phyloP scores from a whole-genome alignment of 441 rosid genomes.

The Macaranga tanarius region DNA sequence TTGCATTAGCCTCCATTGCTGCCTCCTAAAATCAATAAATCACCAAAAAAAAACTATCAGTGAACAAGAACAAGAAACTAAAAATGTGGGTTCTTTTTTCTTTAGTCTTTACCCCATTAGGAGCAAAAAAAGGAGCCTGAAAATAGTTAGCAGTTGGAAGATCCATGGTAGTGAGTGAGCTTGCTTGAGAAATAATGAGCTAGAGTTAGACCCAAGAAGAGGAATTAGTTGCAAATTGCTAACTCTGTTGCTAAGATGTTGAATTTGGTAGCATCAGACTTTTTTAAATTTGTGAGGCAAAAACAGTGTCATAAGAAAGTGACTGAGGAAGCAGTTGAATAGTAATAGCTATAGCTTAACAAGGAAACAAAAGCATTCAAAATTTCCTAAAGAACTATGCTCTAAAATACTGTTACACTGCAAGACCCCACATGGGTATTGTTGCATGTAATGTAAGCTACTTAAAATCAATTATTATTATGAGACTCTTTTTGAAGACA shows the following conservation, averaged over 20 bases:
- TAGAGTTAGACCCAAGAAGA: background rate
- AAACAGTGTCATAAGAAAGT: conserved; percentile 33
- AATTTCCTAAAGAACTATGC: conserved; percentile 21
- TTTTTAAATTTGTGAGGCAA: conserved; percentile 17
- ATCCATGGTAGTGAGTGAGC: conserved; percentile 47
- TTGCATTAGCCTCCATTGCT: conserved; percentile 41
- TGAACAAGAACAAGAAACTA: conserved; percentile 7
- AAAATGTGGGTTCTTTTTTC: conserved; percentile 12
- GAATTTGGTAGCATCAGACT: conserved; percentile 3
- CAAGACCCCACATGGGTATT: conserved; percentile 16
- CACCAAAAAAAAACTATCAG: conserved; percentile 12
- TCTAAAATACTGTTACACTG: conserved; percentile 17
- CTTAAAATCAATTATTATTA: background rate
- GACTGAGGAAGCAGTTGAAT: conserved; percentile 26
- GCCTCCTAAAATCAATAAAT: conserved; percentile 37
- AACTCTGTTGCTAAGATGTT: background rate
- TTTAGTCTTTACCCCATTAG: conserved; percentile 41
- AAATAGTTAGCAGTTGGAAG: conserved; percentile 49
- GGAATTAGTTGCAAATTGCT: conserved; percentile 7
- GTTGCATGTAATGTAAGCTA: background rate
- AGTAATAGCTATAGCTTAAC: conserved; percentile 23
- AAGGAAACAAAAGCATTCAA: conserved; percentile 27
- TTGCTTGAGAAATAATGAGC: conserved; percentile 11
- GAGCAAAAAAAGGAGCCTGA: conserved; percentile 48
- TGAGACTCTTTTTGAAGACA: background rate